phyloP scores from a whole-genome alignment of 1,139 yeast genomes.

The Sugiyamaella novakii region DNA sequence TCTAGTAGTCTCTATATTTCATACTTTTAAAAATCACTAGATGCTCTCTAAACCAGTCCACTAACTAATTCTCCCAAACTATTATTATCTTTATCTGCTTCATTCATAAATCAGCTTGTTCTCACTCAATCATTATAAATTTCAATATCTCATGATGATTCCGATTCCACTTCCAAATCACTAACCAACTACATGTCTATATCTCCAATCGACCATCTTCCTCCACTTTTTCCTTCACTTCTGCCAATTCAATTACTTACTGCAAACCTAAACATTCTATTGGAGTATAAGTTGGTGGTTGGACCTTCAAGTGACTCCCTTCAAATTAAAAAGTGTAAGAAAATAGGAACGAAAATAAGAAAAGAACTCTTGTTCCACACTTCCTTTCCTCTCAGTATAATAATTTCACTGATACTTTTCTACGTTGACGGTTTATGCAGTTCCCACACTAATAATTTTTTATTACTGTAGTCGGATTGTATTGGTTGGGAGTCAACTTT shows the following conservation, averaged over 20 bases:
- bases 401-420: constrained; percentile 6
- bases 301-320: constrained; percentile 10
- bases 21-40: too few relatives aligned
- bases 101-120: too few relatives aligned
- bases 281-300: constrained; percentile 1
- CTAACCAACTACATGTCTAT: too few relatives aligned
- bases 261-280: constrained; percentile 20
- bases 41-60: too few relatives aligned
- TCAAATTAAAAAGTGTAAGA: neutral
- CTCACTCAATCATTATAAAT: too few relatives aligned
- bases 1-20: too few relatives aligned
- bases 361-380: constrained; percentile 9
- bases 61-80: too few relatives aligned
- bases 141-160: too few relatives aligned
- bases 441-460: constrained; percentile 9
- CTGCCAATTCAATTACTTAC: constrained; percentile 12
- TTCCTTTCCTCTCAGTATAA: constrained; percentile 6
- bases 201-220: too few relatives aligned
- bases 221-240: too few relatives aligned
- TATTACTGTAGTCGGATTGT: constrained; percentile 13
- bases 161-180: too few relatives aligned
- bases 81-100: too few relatives aligned
- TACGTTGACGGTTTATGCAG: constrained; percentile 8
- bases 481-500: constrained; percentile 16
- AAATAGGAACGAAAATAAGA: neutral